A percentile compares a stretch with the other conserved stretches of the same genome.
Evolutionary conservation across 495 filamentous ascomycete species (phyloP).

Genomic region (Hypomontagnella monticulosa): DNA sequence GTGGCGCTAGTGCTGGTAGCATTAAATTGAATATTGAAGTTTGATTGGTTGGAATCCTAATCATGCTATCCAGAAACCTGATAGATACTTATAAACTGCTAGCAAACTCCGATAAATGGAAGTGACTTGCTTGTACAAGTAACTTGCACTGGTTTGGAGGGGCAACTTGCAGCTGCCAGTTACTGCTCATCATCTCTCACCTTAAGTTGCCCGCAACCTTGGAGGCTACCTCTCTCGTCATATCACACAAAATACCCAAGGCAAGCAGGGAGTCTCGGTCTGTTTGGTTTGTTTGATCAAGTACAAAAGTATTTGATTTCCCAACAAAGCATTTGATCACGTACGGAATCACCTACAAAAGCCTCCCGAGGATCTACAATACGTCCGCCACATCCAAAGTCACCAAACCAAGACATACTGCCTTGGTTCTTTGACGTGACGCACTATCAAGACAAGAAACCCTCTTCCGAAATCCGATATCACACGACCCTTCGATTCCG

Average conservation of each 20-base stretch:
- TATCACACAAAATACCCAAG: neutral
- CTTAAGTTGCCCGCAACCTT: conserved; percentile 16
- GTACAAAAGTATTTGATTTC: too few relatives aligned
- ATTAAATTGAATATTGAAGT: too few relatives aligned
- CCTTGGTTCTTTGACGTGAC: too few relatives aligned
- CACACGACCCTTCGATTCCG: neutral
- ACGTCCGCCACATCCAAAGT: too few relatives aligned
- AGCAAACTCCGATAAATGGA: neutral
- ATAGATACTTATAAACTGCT: neutral
- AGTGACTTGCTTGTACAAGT: neutral
- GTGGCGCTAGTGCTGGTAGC: too few relatives aligned
- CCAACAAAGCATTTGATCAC: too few relatives aligned
- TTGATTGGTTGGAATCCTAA: too few relatives aligned
- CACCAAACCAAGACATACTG: too few relatives aligned
- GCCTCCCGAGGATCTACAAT: too few relatives aligned
- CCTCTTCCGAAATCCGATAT: neutral
- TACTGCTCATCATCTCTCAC: neutral
- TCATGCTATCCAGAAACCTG: neutral
- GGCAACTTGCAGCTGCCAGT: conserved; percentile 15
- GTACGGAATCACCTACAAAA: too few relatives aligned
- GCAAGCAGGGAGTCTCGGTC: neutral
- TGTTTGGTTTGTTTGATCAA: neutral
- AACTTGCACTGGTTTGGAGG: conserved; percentile 1
- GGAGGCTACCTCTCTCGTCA: conserved; percentile 7
- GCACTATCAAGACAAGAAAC: too few relatives aligned